Conservation (phyloP, 441 rosid species). For the Melastoma candidum region DNA sequence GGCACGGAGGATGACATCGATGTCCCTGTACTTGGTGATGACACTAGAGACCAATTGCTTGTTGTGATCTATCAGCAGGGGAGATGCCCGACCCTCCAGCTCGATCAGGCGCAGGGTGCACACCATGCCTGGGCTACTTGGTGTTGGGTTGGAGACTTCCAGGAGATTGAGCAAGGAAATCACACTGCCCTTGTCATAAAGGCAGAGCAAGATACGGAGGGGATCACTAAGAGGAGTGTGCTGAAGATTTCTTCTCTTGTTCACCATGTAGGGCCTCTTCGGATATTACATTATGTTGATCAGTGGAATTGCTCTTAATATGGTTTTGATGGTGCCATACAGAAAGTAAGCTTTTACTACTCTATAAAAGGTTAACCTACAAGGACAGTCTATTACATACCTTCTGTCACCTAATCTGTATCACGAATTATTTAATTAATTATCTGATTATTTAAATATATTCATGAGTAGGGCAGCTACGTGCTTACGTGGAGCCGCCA, state of each 20-base stretch:
- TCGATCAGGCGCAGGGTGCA: constrained; percentile 30
- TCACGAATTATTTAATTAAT: too few relatives aligned
- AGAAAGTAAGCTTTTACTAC: too few relatives aligned
- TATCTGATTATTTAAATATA: too few relatives aligned
- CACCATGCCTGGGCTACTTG: constrained; percentile 21
- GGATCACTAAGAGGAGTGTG: constrained; percentile 18
- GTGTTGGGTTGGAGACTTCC: constrained; percentile 18
- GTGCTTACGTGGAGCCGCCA: too few relatives aligned
- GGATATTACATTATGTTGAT: constrained; percentile 39
- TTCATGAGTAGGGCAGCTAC: too few relatives aligned
- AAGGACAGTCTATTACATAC: too few relatives aligned
- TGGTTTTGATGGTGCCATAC: too few relatives aligned
- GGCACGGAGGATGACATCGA: constrained; percentile 30
- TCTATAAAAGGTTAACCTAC: too few relatives aligned
- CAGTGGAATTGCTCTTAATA: not conserved
- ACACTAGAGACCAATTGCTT: constrained; percentile 4
- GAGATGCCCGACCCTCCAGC: constrained; percentile 25
- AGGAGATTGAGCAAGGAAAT: constrained; percentile 25
- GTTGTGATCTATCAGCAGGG: constrained; percentile 31
- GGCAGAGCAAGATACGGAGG: constrained; percentile 36
- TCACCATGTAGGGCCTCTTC: constrained; percentile 34
- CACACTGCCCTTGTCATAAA: constrained; percentile 41
- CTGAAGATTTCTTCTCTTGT: constrained; percentile 32
- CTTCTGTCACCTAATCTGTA: too few relatives aligned
- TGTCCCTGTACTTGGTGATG: constrained; percentile 7